phyloP scores from a whole-genome alignment of 495 filamentous ascomycete species.

The Penicillium parvum region DNA sequence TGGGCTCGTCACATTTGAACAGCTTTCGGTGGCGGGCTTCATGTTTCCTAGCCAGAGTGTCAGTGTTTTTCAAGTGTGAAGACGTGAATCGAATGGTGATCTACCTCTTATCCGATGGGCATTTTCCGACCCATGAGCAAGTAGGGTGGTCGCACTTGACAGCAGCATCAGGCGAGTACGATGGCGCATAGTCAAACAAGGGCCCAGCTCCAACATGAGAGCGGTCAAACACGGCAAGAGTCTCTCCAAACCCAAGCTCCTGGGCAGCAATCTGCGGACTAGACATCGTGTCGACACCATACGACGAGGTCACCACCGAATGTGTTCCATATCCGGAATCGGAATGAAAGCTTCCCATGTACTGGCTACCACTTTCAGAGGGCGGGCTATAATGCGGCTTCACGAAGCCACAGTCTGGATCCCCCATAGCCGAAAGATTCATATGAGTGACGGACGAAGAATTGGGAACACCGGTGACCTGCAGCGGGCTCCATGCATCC shows the following conservation, averaged over 20 bases:
- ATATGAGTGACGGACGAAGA: conserved; percentile 16
- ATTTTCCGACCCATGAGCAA: conserved; percentile 40
- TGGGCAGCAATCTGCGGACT: conserved; percentile 26
- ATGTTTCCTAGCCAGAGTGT: conserved; percentile 63
- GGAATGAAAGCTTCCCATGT: conserved; percentile 38
- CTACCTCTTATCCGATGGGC: conserved; percentile 41
- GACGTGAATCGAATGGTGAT: conserved; percentile 1
- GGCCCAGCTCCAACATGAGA: conserved; percentile 5
- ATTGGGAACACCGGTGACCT: conserved; percentile 30
- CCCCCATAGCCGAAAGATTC: conserved; percentile 10
- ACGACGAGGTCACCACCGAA: conserved; percentile 38
- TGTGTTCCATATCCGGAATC: conserved; percentile 63
- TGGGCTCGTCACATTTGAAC: conserved; percentile 58
- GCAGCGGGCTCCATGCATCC: conserved; percentile 39
- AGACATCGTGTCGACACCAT: conserved; percentile 26
- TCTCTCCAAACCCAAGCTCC: conserved; percentile 25
- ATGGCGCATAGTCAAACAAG: conserved; percentile 6
- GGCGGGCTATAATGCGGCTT: conserved; percentile 30
- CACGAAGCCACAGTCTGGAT: conserved; percentile 23
- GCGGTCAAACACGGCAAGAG: conserved; percentile 14
- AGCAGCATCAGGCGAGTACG: conserved; percentile 18
- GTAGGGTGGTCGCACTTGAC: conserved; percentile 33
- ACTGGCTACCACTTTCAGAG: conserved; percentile 56
- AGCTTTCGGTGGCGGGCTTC: conserved; percentile 70
- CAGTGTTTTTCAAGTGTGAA: not conserved